Evolutionary conservation across 805 yeast species (phyloP), one percentile per base, ranked within the genome.

Genomic region (Saccharomycopsis oosterbeekiorum): DNA sequence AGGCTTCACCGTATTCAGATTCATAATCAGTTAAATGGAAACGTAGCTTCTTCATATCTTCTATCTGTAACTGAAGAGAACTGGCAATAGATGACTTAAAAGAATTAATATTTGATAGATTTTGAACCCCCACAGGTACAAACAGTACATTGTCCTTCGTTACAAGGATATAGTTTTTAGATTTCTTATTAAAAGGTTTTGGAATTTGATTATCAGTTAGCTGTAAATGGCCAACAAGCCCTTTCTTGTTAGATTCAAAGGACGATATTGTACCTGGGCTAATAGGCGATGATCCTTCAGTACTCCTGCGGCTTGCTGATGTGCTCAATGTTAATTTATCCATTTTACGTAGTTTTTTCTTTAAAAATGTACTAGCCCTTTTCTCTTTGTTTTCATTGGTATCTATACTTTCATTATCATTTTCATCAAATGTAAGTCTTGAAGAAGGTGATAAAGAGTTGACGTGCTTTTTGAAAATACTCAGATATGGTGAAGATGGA

Each of bases 11-110:
- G 36, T 80, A 78, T 15, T 77, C 76, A 57, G 84, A 75, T 21
- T 84, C 83, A 69, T 84, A 82, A 59, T 89, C 96, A 0, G 96
- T 86, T 64, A 89, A 70, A 65, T 85, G 86, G 51, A 83, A 75
- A 0, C 77, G 69, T 39, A 71, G 59, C 12, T 70, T 69, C 8
- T 66, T 60, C 10, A 68, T 65, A 19, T 65, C 65, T 2, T 71
- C 68, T 3, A 67, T 66, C 26, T 57, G 65, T 21, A 77, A 61
- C 14, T 69, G 75, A 17, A 84, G 67, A 1, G 73, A 70, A 1
- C 73, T 69, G 0, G 78, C 69, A 17, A 84, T 64, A 11, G 68
- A 67, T 1, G 68, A 69, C 64, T 80, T 84, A 37, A 82, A 73
- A 1, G 72, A 74, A 0, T 68, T 72, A 1, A 74, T 67, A 12